Percentiles rank a stretch among this genome's conserved stretches.
Conservation (phyloP, 176 grass and related monocot species). For the Carex myosuroides region DNA sequence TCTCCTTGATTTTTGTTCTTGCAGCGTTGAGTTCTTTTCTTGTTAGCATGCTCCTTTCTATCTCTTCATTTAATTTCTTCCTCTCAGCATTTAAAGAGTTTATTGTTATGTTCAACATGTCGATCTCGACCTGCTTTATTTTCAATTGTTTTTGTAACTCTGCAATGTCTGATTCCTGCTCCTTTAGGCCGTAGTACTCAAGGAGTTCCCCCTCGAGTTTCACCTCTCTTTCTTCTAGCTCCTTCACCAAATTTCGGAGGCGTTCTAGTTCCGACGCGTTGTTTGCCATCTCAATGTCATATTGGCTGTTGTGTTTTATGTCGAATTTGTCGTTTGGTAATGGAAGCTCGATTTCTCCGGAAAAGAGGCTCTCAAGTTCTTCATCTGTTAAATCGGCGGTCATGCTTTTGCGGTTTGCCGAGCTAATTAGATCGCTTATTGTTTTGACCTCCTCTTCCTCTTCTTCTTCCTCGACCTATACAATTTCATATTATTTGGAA, state of each 20-base stretch:
- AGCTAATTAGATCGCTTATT: conserved; percentile 64
- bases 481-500: background rate
- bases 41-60: background rate
- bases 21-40: conserved; percentile 54
- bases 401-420: conserved; percentile 18
- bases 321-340: conserved; percentile 62
- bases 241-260: conserved; percentile 45
- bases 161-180: conserved; percentile 59
- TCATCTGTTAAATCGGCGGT: conserved; percentile 62
- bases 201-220: conserved; percentile 74
- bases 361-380: conserved; percentile 71
- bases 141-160: conserved; percentile 91
- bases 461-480: conserved; percentile 37
- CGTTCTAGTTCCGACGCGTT: conserved; percentile 47
- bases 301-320: conserved; percentile 39
- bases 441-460: conserved; percentile 85
- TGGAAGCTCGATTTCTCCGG: conserved; percentile 66
- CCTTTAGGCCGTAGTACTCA: conserved; percentile 91
- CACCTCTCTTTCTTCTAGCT: conserved; percentile 78
- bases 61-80: conserved; percentile 72
- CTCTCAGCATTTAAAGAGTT: conserved; percentile 59
- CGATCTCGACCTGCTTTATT: conserved; percentile 64
- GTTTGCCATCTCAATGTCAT: conserved; percentile 51
- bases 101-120: conserved; percentile 68
- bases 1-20: conserved; percentile 70